These are phyloP conservation scores for Aspergillus incahuasiensis DNA, from an alignment of 495 filamentous ascomycete genomes.

Conservation along the genomic window DNA sequence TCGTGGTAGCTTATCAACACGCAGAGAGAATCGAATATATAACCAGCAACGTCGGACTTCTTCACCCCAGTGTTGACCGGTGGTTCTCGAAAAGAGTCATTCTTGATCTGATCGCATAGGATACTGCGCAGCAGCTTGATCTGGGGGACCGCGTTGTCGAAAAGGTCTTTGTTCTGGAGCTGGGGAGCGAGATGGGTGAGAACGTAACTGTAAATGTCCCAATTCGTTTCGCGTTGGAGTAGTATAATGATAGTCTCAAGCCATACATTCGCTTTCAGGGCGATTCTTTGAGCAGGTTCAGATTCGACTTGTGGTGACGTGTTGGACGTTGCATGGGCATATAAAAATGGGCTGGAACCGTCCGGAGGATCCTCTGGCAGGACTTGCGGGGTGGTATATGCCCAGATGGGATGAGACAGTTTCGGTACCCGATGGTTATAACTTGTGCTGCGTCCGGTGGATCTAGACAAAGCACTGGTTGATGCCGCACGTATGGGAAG, in stretches of 20 bases:
- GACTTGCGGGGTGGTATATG: slow-evolving; percentile 45
- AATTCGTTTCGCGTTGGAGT: slow-evolving; percentile 73
- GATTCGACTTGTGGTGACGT: slow-evolving; percentile 22
- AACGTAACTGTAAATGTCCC: slow-evolving; percentile 92
- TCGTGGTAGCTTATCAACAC: slow-evolving; percentile 85
- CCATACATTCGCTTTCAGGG: slow-evolving; percentile 68
- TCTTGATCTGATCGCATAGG: slow-evolving; percentile 76
- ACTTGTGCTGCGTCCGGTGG: slow-evolving; percentile 26
- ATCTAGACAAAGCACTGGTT: slow-evolving; percentile 22
- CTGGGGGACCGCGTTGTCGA: slow-evolving; percentile 63
- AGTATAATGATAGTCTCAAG: slow-evolving; percentile 68
- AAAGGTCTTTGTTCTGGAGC: slow-evolving; percentile 84
- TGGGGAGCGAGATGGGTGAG: slow-evolving; percentile 84
- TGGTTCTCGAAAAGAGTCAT: slow-evolving; percentile 68
- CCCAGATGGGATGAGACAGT: slow-evolving; percentile 51
- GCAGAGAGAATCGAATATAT: slow-evolving; percentile 76
- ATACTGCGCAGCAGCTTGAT: slow-evolving; percentile 71
- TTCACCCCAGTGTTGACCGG: slow-evolving; percentile 70
- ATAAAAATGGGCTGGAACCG: slow-evolving; percentile 43
- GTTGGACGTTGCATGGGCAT: slow-evolving; percentile 28
- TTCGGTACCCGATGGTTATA: slow-evolving; percentile 37
- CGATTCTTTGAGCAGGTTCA: slow-evolving; percentile 19
- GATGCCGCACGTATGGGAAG: slow-evolving; percentile 23
- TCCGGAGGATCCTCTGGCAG: slow-evolving; percentile 50
- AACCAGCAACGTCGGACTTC: slow-evolving; percentile 82